Conservation (phyloP, 495 filamentous ascomycete genomes). For the Xylaria scruposa region DNA sequence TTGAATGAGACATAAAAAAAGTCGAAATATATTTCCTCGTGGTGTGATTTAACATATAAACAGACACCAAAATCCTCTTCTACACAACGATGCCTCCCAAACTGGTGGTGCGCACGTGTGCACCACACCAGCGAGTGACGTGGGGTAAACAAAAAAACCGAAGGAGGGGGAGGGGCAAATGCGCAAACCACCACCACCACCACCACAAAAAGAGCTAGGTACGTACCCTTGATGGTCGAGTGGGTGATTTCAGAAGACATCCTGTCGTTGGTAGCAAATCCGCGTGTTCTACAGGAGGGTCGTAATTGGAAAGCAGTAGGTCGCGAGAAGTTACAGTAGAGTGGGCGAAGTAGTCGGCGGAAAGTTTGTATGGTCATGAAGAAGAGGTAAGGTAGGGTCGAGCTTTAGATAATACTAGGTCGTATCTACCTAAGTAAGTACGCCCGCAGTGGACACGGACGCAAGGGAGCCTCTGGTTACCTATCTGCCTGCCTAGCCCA, state of each 20-base stretch:
- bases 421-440: neutral
- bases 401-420: too few species aligned
- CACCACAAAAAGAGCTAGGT: neutral
- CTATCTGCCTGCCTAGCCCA: too few species aligned
- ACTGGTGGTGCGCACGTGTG: neutral
- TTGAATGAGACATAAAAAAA: neutral
- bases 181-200: neutral
- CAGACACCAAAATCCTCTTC: neutral
- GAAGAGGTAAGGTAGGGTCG: neutral
- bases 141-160: slow-evolving; percentile 21
- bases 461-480: neutral
- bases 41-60: neutral
- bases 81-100: neutral
- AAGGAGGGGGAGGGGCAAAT: slow-evolving; percentile 10
- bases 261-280: slow-evolving; percentile 8
- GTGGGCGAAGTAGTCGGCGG: neutral
- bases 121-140: slow-evolving; percentile 10
- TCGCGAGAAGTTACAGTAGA: slow-evolving; percentile 7
- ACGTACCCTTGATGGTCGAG: slow-evolving; percentile 64
- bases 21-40: neutral
- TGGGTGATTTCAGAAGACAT: slow-evolving; percentile 62
- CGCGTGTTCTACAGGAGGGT: neutral
- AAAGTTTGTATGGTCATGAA: slow-evolving; percentile 17
- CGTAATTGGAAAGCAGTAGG: neutral
- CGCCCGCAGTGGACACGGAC: too few species aligned